phyloP scores from a whole-genome alignment of 176 grass and related monocot species.

The Bonia amplexicaulis region DNA sequence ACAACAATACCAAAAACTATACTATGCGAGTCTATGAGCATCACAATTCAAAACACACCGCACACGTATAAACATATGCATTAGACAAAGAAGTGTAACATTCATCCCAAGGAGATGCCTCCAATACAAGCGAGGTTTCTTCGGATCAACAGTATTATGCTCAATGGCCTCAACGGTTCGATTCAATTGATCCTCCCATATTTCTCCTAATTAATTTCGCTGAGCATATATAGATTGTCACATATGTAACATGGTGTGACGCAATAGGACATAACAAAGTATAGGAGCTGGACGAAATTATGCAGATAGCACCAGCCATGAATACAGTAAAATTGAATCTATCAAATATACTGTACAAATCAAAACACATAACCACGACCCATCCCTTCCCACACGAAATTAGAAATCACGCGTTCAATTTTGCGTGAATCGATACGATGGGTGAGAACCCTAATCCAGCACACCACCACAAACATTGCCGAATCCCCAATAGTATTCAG shows the following conservation, averaged over 20 bases:
- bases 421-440: neutral
- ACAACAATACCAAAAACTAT: neutral
- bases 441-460: neutral
- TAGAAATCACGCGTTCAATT: neutral
- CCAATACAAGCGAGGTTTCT: neutral
- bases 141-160: neutral
- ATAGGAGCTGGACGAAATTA: neutral
- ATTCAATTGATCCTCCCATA: neutral
- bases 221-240: neutral
- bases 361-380: neutral
- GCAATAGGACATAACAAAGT: neutral
- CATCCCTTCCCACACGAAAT: neutral
- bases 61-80: neutral
- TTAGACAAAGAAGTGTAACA: neutral
- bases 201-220: neutral
- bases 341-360: neutral
- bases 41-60: neutral
- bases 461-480: neutral
- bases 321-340: neutral
- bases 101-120: neutral
- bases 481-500: neutral
- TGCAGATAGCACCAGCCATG: neutral
- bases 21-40: neutral
- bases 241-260: neutral
- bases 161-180: neutral